A percentile compares a stretch with the other conserved stretches of the same genome.
Conservation (phyloP, 176 grass and related monocot species). For the Themeda triandra region DNA sequence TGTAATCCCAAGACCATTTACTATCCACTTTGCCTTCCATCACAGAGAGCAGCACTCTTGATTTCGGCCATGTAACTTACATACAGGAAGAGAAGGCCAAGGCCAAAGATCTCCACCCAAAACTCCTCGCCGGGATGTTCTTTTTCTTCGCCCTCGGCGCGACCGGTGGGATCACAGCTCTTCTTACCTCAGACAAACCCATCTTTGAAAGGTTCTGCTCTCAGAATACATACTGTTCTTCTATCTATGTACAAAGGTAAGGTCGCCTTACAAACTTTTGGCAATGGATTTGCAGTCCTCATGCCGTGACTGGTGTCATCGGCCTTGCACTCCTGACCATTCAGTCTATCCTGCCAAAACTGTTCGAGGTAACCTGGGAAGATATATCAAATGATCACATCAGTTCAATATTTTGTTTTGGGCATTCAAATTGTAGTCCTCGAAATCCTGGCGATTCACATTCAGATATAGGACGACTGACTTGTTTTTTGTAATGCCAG, state of each 20-base stretch:
- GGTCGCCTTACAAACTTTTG: neutral
- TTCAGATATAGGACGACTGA: neutral
- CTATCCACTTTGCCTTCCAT: neutral
- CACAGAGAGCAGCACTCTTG: neutral
- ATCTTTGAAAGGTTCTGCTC: conserved; percentile 81
- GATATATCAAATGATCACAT: neutral
- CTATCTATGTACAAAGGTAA: neutral
- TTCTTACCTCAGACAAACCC: conserved; percentile 82
- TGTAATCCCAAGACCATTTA: conserved; percentile 39
- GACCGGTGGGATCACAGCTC: conserved; percentile 78
- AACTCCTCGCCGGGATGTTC: conserved; percentile 93
- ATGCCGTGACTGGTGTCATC: conserved; percentile 66
- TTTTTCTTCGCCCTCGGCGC: conserved; percentile 91
- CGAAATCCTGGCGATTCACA: neutral
- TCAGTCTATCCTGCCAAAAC: conserved; percentile 69
- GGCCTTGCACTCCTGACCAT: conserved; percentile 67
- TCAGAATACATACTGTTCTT: neutral
- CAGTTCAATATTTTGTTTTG: neutral
- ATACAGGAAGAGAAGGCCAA: conserved; percentile 86
- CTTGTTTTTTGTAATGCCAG: conserved; percentile 9
- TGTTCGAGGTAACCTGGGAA: conserved; percentile 59
- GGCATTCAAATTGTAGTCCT: neutral
- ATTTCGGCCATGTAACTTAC: neutral
- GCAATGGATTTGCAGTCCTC: conserved; percentile 52
- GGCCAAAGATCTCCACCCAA: conserved; percentile 92